These are phyloP conservation scores for Yamadazyma trypodendri DNA, from an alignment of 1,139 yeast genomes.

Conservation along the genomic window DNA sequence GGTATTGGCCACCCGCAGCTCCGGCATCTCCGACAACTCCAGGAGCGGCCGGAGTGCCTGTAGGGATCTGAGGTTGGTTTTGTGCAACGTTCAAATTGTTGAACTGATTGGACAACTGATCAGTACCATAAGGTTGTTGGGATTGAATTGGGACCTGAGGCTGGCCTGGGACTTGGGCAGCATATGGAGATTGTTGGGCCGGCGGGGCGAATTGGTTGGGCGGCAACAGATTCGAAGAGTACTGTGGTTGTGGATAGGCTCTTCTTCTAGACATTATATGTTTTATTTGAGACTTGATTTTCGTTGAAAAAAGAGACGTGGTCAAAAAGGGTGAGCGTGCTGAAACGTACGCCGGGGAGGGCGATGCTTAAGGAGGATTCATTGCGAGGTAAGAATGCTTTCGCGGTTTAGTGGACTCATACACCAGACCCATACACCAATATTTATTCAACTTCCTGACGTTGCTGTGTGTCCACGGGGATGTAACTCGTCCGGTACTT, in stretches of 20 bases:
- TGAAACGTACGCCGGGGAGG: constrained; percentile 2
- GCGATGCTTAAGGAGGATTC: neutral
- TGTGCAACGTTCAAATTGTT: constrained; percentile 36
- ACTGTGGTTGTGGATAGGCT: constrained; percentile 68
- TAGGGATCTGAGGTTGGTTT: constrained; percentile 8
- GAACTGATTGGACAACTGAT: constrained; percentile 40
- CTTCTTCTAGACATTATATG: constrained; percentile 40
- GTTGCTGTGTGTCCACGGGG: too few species aligned
- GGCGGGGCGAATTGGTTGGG: constrained; percentile 8
- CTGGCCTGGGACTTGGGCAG: constrained; percentile 10
- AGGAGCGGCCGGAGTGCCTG: constrained; percentile 2
- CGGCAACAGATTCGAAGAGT: constrained; percentile 30
- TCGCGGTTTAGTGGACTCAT: too few species aligned
- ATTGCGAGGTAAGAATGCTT: too few species aligned
- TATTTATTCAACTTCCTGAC: too few species aligned
- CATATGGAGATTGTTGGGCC: constrained; percentile 19
- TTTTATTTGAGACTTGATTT: neutral
- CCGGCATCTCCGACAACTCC: constrained; percentile 7
- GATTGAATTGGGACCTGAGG: constrained; percentile 12
- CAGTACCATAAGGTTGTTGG: constrained; percentile 20
- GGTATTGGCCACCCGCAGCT: constrained; percentile 1
- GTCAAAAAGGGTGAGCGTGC: constrained; percentile 1
- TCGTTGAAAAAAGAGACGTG: constrained; percentile 3
- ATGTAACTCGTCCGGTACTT: too few species aligned
- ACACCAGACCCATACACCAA: neutral